Conservation (phyloP, 2,329 filamentous ascomycete genomes). For the Didymosphaeria variabile region DNA sequence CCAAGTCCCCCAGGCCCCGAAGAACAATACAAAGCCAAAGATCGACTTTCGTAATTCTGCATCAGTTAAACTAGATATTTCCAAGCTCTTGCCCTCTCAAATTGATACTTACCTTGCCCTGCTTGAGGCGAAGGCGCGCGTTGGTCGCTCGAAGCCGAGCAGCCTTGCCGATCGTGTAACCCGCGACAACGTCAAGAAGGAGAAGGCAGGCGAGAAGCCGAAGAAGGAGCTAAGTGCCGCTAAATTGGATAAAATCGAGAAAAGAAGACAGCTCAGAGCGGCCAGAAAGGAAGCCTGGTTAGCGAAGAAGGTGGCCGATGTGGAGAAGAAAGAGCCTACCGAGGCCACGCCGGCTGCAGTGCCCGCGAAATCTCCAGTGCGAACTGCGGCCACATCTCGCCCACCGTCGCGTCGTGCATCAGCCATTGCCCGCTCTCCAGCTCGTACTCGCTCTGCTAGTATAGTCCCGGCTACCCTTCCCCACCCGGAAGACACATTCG, state of each 20-base stretch:
- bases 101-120: not conserved
- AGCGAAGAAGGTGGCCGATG: conserved; percentile 16
- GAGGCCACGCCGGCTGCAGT: not conserved
- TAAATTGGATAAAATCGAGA: conserved; percentile 23
- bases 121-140: conserved; percentile 14
- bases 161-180: conserved; percentile 13
- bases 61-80: not conserved
- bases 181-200: not conserved
- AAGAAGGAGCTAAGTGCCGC: conserved; percentile 15
- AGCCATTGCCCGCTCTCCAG: not conserved
- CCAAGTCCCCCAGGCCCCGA: not conserved
- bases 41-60: not conserved
- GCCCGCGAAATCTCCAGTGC: not conserved
- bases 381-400: not conserved
- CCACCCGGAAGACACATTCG: conserved; percentile 1
- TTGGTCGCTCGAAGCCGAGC: not conserved
- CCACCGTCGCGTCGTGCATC: not conserved
- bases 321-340: not conserved
- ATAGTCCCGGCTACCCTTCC: not conserved
- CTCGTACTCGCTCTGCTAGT: conserved; percentile 1
- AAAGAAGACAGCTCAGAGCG: conserved; percentile 14
- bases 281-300: conserved; percentile 16
- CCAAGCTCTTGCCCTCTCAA: not conserved
- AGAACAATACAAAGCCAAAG: conserved; percentile 1
- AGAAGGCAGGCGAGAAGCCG: conserved; percentile 8